phyloP scores from a whole-genome alignment of 108 stramenopile species.

The Conticribra guillardii region DNA sequence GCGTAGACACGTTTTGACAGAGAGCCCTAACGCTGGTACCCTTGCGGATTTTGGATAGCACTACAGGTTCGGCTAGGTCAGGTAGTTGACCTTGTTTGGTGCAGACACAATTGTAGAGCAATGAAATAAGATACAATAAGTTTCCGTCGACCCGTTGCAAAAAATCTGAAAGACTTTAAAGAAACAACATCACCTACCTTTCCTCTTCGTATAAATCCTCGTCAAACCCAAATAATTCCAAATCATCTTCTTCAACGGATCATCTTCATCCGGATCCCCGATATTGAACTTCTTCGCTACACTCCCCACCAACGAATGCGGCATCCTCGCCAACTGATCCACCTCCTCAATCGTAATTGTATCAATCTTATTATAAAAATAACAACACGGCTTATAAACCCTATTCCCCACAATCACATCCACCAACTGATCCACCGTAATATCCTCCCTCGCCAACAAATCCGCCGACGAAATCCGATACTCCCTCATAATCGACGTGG shows the following conservation, averaged over 20 bases:
- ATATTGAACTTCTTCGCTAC: slow-evolving; percentile 89
- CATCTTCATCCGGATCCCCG: slow-evolving; percentile 73
- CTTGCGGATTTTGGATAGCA: slow-evolving; percentile 92
- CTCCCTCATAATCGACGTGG: slow-evolving; percentile 88
- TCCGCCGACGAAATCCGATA: slow-evolving; percentile 96
- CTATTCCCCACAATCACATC: slow-evolving; percentile 98
- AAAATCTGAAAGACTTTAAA: not conserved
- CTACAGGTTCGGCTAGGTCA: slow-evolving; percentile 96
- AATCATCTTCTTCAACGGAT: slow-evolving; percentile 78
- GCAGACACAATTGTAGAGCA: not conserved
- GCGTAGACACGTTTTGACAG: slow-evolving; percentile 80
- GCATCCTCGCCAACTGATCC: slow-evolving; percentile 94
- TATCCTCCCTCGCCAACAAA: slow-evolving; percentile 94
- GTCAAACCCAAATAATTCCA: slow-evolving; percentile 98
- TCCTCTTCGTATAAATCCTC: slow-evolving; percentile 97
- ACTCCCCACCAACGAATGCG: slow-evolving; percentile 93
- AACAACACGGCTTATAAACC: slow-evolving; percentile 93
- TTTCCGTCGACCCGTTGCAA: not conserved
- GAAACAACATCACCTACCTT: slow-evolving; percentile 49
- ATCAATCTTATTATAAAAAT: slow-evolving; percentile 99
- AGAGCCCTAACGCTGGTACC: slow-evolving; percentile 81
- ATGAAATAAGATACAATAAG: too few relatives aligned
- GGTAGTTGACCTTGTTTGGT: slow-evolving; percentile 69
- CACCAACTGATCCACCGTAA: slow-evolving; percentile 94
- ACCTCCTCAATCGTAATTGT: slow-evolving; percentile 98